Evolutionary conservation across 78 protist species (phyloP).

Genomic region (Polysphondylium violaceum): DNA sequence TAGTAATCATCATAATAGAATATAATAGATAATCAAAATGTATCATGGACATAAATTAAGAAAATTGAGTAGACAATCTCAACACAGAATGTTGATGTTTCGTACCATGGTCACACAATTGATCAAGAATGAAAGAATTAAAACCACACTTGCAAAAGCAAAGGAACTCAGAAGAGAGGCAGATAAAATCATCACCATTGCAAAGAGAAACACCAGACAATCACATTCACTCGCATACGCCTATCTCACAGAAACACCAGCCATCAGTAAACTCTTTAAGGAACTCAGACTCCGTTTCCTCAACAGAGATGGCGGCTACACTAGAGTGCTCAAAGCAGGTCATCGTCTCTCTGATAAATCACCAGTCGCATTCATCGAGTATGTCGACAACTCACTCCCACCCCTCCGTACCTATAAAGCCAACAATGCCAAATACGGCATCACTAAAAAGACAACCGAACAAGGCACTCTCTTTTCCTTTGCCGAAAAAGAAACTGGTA

Average conservation of each 20-base stretch:
- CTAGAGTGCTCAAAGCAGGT: conserved; percentile 81
- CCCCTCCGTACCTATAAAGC: conserved; percentile 73
- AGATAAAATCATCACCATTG: conserved; percentile 75
- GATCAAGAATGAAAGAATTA: conserved; percentile 83
- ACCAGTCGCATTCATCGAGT: conserved; percentile 84
- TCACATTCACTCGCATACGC: conserved; percentile 62
- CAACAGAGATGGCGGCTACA: conserved; percentile 84
- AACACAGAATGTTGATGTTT: conserved; percentile 83
- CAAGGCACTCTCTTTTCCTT: conserved; percentile 36
- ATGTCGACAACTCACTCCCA: conserved; percentile 55
- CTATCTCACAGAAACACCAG: conserved; percentile 36
- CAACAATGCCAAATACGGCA: conserved; percentile 34
- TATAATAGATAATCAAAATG: background rate
- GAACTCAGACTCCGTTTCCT: conserved; percentile 35
- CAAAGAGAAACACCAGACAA: conserved; percentile 71
- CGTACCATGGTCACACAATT: conserved; percentile 79
- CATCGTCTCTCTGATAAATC: conserved; percentile 53
- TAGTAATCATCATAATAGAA: too few relatives aligned
- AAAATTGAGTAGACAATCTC: conserved; percentile 45
- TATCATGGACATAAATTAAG: conserved; percentile 23
- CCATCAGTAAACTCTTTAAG: conserved; percentile 51
- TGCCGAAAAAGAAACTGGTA: conserved; percentile 47
- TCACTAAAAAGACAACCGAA: background rate
- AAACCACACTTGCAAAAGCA: conserved; percentile 85
- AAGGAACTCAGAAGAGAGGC: conserved; percentile 73